Percentiles rank a stretch among this genome's conserved stretches.
Conservation (phyloP, 495 filamentous ascomycete genomes). For the Pseudevernia furfuracea region DNA sequence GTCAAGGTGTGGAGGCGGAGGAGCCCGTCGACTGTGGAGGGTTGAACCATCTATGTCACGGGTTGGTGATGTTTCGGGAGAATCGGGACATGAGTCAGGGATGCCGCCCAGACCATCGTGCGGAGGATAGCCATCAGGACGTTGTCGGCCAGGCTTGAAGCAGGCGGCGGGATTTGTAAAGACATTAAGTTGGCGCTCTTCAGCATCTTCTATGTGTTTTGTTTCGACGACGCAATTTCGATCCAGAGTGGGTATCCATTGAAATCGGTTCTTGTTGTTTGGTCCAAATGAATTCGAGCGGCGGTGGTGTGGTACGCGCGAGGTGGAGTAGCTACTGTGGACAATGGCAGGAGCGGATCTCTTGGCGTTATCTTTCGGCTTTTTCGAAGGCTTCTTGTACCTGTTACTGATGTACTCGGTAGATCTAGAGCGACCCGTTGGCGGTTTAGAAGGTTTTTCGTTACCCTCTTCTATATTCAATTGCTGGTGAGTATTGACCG, state of each 20-base stretch:
- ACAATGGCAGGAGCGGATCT: constrained; percentile 9
- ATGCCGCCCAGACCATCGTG: constrained; percentile 28
- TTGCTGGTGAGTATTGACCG: constrained; percentile 25
- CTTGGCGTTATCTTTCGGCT: constrained; percentile 5
- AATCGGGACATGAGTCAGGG: constrained; percentile 12
- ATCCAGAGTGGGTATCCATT: constrained; percentile 28
- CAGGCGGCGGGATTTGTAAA: constrained; percentile 28
- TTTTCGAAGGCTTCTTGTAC: constrained; percentile 23
- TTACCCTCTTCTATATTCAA: constrained; percentile 25
- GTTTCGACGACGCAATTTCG: constrained; percentile 23
- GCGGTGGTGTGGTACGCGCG: constrained; percentile 11
- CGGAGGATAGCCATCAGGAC: constrained; percentile 18
- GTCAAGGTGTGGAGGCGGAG: constrained; percentile 24
- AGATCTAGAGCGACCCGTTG: constrained; percentile 25
- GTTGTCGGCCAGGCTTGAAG: constrained; percentile 20
- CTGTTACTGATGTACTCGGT: constrained; percentile 25
- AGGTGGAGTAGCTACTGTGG: constrained; percentile 19
- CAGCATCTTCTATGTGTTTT: constrained; percentile 20
- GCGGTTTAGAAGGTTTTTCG: constrained; percentile 18
- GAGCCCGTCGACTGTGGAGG: constrained; percentile 16
- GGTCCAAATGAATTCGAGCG: constrained; percentile 18
- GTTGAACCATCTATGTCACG: neutral
- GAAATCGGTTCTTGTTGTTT: constrained; percentile 22
- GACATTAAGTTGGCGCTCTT: constrained; percentile 21
- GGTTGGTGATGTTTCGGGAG: constrained; percentile 17